Conservation (phyloP, 768 basidiomycete species). For the Calvatia gigantea region DNA sequence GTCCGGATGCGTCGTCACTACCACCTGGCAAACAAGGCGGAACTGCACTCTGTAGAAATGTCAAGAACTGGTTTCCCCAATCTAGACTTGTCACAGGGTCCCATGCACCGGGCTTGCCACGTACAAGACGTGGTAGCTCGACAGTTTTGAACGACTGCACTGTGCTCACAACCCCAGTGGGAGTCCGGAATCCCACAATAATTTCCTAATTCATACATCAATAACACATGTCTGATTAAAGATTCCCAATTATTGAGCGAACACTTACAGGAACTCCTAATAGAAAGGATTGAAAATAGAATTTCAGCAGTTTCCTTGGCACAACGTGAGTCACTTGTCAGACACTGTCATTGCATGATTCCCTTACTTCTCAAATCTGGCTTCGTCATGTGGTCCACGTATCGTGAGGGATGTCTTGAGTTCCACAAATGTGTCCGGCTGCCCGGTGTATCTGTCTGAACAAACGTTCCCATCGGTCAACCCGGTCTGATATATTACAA, state of each 20-base stretch:
- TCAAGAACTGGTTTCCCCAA: conserved; percentile 67
- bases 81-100: conserved; percentile 69
- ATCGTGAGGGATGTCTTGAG: conserved; percentile 83
- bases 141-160: conserved; percentile 76
- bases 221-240: conserved; percentile 9
- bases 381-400: conserved; percentile 57
- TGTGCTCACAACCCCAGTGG: conserved; percentile 61
- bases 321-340: conserved; percentile 8
- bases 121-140: conserved; percentile 73
- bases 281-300: conserved; percentile 89
- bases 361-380: conserved; percentile 77
- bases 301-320: conserved; percentile 81
- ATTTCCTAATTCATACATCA: conserved; percentile 56
- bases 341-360: background rate
- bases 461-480: conserved; percentile 6
- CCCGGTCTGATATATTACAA: background rate
- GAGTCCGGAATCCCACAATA: conserved; percentile 83
- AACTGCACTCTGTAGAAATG: conserved; percentile 42
- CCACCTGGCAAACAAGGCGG: conserved; percentile 20
- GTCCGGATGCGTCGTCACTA: conserved; percentile 16
- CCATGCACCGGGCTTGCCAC: conserved; percentile 74
- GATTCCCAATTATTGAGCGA: background rate
- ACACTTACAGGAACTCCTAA: conserved; percentile 85
- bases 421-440: conserved; percentile 73
- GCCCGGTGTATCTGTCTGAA: conserved; percentile 56